These are phyloP conservation scores for Paramecium sonneborni DNA, from an alignment of 73 alveolate genomes.

Conservation along the genomic window DNA sequence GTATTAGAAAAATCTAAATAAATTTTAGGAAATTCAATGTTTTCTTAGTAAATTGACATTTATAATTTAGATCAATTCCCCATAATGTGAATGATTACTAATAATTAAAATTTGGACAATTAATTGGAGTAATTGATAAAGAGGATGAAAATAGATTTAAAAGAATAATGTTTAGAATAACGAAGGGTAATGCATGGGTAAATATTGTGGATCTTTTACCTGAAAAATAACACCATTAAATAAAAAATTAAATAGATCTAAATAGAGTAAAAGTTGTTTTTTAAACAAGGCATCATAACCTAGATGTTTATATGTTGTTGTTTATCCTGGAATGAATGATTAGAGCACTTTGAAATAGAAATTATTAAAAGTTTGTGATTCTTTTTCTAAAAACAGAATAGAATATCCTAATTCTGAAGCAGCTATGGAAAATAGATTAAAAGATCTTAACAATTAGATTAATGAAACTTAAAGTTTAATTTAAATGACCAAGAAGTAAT, in stretches of 20 bases:
- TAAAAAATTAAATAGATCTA: background rate
- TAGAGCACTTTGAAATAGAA: slow-evolving; percentile 4
- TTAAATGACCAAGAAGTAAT: background rate
- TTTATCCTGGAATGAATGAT: slow-evolving; percentile 49
- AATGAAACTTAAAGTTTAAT: background rate
- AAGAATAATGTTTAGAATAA: slow-evolving; percentile 90
- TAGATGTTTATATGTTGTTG: slow-evolving; percentile 38
- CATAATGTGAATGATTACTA: background rate
- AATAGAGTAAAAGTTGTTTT: background rate
- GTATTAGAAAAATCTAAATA: slow-evolving; percentile 60
- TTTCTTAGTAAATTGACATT: background rate
- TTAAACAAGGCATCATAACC: background rate
- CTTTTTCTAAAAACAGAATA: background rate
- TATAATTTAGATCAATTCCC: background rate
- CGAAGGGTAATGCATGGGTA: slow-evolving; percentile 92
- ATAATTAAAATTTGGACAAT: slow-evolving; percentile 7
- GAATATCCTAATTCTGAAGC: background rate
- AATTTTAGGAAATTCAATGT: slow-evolving; percentile 30
- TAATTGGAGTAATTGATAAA: slow-evolving; percentile 89
- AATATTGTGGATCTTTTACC: background rate
- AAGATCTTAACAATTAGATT: background rate
- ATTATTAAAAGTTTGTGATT: slow-evolving; percentile 11
- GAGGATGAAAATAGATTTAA: slow-evolving; percentile 86
- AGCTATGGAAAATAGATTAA: background rate
- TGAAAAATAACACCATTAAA: background rate